Percentiles rank a stretch among this genome's conserved stretches.
Conservation (phyloP, 169 alveolate species). For the Plasmodium fragile region DNA sequence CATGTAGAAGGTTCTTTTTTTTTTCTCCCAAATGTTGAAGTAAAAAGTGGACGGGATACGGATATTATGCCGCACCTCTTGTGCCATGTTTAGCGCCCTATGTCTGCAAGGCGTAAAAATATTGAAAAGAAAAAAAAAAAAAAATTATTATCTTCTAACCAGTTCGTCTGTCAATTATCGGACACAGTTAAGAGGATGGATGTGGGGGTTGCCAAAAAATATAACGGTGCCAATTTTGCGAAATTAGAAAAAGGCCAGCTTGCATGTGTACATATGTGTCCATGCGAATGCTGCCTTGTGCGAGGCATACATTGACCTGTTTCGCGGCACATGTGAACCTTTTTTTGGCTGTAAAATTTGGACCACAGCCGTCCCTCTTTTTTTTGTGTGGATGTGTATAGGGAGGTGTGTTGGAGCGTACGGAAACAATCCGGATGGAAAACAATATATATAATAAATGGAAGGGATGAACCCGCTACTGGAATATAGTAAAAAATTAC, state of each 20-base stretch:
- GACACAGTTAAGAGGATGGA: not conserved
- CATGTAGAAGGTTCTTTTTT: not conserved
- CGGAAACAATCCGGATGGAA: not conserved
- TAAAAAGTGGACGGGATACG: not conserved
- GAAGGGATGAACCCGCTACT: slow-evolving; percentile 26
- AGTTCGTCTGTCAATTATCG: not conserved
- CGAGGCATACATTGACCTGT: not conserved
- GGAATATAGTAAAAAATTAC: slow-evolving; percentile 26
- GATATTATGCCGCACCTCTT: not conserved
- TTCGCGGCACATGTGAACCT: not conserved
- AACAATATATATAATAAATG: not conserved
- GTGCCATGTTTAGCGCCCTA: not conserved
- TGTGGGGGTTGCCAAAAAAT: not conserved
- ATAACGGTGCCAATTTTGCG: not conserved
- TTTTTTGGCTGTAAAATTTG: not conserved
- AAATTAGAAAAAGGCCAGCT: not conserved
- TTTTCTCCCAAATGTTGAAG: not conserved
- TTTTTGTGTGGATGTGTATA: not conserved
- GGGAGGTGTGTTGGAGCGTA: not conserved
- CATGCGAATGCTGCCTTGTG: not conserved
- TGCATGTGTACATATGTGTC: not conserved
- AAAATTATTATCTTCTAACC: not conserved
- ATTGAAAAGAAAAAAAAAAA: not conserved
- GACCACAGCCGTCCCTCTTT: not conserved
- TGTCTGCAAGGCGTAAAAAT: not conserved